Evolutionary conservation across 495 filamentous ascomycete species (phyloP).

Genomic region (Polyplosphaeria fusca): DNA sequence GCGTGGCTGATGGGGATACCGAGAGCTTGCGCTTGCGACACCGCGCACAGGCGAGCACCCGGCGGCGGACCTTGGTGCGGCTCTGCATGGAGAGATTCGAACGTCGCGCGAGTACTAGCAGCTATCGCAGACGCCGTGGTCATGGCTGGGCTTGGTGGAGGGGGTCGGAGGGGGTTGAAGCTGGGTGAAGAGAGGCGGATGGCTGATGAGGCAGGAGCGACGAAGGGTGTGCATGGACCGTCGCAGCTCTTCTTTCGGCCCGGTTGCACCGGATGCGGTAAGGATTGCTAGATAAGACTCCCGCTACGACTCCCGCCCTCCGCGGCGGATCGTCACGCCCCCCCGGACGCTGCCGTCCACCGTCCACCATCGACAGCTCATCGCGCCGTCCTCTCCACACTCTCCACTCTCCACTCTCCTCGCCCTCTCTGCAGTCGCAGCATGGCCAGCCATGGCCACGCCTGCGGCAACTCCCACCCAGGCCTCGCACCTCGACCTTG

Average conservation of each 20-base stretch:
- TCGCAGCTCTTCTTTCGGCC: neutral
- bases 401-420: too few species aligned
- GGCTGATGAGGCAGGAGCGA: neutral
- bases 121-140: constrained; percentile 6
- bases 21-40: constrained; percentile 27
- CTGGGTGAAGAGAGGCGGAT: neutral
- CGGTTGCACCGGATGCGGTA: neutral
- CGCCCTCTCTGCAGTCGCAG: neutral
- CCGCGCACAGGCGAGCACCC: constrained; percentile 26
- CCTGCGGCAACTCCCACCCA: neutral
- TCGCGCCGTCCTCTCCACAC: neutral
- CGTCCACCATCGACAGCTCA: neutral
- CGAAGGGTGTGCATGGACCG: neutral
- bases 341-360: neutral
- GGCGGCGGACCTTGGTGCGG: constrained; percentile 23
- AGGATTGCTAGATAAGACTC: constrained; percentile 1
- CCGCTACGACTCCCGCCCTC: too few species aligned
- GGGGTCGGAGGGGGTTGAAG: too few species aligned
- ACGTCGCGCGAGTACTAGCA: neutral
- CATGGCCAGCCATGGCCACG: constrained; percentile 22
- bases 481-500: constrained; percentile 18
- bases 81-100: constrained; percentile 6
- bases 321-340: neutral
- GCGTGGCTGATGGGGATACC: constrained; percentile 1
- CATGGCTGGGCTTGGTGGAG: constrained; percentile 3